Evolutionary conservation across 768 basidiomycete genomes (phyloP).

Genomic region (Phlebiopsis flavidoalba): DNA sequence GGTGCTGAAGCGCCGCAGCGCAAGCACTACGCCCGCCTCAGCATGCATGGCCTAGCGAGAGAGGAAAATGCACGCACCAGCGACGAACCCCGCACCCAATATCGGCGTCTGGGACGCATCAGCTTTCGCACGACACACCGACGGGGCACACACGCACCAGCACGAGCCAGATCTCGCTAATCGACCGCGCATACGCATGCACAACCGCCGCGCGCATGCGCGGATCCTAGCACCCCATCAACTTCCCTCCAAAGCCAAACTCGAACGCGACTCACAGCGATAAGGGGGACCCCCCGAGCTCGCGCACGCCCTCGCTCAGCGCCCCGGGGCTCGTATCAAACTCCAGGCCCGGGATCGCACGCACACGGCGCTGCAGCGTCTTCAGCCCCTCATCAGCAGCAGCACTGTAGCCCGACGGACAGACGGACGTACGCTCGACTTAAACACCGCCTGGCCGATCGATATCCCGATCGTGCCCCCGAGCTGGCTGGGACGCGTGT

Average conservation of each 20-base stretch:
- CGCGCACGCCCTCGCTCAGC: constrained; percentile 22
- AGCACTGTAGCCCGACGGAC: not conserved
- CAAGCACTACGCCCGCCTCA: not conserved
- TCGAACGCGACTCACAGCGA: constrained; percentile 13
- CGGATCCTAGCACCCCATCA: constrained; percentile 18
- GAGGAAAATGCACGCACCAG: constrained; percentile 14
- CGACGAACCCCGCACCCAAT: constrained; percentile 26
- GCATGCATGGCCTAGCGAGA: not conserved
- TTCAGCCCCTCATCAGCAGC: not conserved
- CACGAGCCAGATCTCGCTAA: constrained; percentile 35
- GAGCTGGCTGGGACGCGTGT: constrained; percentile 7
- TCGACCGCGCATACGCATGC: constrained; percentile 30
- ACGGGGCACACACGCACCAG: not conserved
- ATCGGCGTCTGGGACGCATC: constrained; percentile 22
- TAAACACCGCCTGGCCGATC: constrained; percentile 22
- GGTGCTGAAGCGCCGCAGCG: not conserved
- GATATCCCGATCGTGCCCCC: constrained; percentile 24
- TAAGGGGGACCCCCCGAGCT: constrained; percentile 15
- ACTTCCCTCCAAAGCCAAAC: not conserved
- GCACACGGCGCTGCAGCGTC: constrained; percentile 1
- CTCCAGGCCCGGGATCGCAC: not conserved
- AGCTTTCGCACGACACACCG: not conserved
- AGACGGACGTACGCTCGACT: constrained; percentile 8
- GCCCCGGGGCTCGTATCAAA: constrained; percentile 15
- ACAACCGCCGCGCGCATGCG: constrained; percentile 26